phyloP scores from a whole-genome alignment of 1,284 basidiomycete species.

The Neolentinus lepideus region DNA sequence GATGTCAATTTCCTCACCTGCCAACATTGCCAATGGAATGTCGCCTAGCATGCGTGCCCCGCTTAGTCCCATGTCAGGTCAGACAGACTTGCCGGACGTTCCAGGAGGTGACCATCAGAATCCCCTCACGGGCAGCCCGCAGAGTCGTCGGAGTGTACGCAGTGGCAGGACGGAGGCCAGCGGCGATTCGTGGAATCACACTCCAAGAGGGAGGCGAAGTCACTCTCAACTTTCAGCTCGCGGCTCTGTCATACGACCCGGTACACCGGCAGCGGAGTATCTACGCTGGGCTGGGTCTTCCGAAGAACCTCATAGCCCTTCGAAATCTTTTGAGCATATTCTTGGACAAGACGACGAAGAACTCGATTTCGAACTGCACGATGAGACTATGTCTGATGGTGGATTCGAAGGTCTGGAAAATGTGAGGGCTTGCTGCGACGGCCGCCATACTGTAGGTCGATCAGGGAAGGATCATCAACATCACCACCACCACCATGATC shows the following conservation, averaged over 20 bases:
- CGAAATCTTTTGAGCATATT: conserved; percentile 61
- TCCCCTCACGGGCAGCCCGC: conserved; percentile 47
- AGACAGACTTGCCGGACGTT: conserved; percentile 40
- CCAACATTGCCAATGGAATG: conserved; percentile 25
- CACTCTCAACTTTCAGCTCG: conserved; percentile 68
- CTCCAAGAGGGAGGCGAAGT: conserved; percentile 68
- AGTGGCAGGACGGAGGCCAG: conserved; percentile 40
- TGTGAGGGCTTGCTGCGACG: conserved; percentile 92
- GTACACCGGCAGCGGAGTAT: conserved; percentile 87
- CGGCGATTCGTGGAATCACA: conserved; percentile 60
- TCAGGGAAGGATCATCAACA: conserved; percentile 39
- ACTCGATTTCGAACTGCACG: conserved; percentile 77
- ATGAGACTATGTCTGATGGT: conserved; percentile 68
- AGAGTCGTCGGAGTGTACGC: conserved; percentile 60
- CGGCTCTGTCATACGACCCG: conserved; percentile 72
- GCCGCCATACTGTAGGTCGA: conserved; percentile 76
- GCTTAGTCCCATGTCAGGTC: conserved; percentile 46
- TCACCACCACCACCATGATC: conserved; percentile 48
- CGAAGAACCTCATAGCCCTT: conserved; percentile 58
- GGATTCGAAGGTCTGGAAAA: conserved; percentile 93
- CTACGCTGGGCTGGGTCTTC: conserved; percentile 50
- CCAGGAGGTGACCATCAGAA: conserved; percentile 36
- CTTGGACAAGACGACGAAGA: conserved; percentile 51
- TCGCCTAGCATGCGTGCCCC: conserved; percentile 23
- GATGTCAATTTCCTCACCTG: conserved; percentile 34